phyloP scores from a whole-genome alignment of 345 rosid genomes.

The Kandelia obovata region DNA sequence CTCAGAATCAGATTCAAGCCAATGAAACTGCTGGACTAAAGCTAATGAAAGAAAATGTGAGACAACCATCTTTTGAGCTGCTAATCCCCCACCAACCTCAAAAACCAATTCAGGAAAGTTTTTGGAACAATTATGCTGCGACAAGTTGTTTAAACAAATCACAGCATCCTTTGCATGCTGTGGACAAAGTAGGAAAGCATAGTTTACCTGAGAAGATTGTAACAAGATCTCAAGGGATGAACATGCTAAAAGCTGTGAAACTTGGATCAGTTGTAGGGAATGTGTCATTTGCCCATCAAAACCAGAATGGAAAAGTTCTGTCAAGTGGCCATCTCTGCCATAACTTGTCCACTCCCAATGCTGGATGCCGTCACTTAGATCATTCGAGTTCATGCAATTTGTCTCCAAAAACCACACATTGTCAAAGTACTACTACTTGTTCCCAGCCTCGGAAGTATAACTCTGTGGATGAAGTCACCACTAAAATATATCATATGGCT shows the following conservation, averaged over 20 bases:
- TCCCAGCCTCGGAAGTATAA: constrained; percentile 45
- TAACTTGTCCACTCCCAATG: constrained; percentile 28
- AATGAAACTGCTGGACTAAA: constrained; percentile 29
- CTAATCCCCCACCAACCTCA: constrained; percentile 39
- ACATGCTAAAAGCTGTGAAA: constrained; percentile 45
- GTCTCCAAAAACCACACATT: constrained; percentile 21
- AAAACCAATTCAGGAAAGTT: constrained; percentile 45
- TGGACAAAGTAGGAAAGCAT: constrained; percentile 40
- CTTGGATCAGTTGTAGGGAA: constrained; percentile 44
- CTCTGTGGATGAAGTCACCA: constrained; percentile 50
- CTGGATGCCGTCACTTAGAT: constrained; percentile 38
- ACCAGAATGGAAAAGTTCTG: constrained; percentile 38
- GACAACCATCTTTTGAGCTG: constrained; percentile 46
- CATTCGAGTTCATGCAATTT: constrained; percentile 36
- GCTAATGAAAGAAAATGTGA: constrained; percentile 23
- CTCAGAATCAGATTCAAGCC: constrained; percentile 37
- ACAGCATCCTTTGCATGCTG: constrained; percentile 20
- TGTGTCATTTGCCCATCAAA: constrained; percentile 32
- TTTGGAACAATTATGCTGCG: constrained; percentile 34
- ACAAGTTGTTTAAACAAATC: constrained; percentile 40
- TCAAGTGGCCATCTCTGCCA: constrained; percentile 39
- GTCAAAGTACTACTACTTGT: constrained; percentile 34
- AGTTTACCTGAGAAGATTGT: constrained; percentile 58
- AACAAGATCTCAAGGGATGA: constrained; percentile 54
- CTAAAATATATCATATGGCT: constrained; percentile 57